Evolutionary conservation across 371 early-diverging fungal species (phyloP).

Genomic region (Entomophthora muscae): DNA sequence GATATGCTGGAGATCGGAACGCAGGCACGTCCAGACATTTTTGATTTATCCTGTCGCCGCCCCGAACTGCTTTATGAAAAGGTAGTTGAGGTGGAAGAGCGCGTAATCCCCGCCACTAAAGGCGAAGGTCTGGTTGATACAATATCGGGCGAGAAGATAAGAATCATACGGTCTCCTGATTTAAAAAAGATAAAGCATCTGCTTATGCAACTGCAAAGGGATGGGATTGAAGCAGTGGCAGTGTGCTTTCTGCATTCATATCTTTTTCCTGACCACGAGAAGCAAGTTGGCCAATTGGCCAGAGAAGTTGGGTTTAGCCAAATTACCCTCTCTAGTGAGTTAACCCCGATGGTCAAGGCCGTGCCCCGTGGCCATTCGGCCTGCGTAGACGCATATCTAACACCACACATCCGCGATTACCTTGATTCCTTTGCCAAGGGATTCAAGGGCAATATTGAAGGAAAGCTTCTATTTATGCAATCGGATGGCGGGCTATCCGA

Average conservation of each 20-base stretch:
- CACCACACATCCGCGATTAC: conserved; percentile 75
- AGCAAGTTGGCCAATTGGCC: conserved; percentile 44
- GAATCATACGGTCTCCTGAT: conserved; percentile 44
- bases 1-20: conserved; percentile 50
- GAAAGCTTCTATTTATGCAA: conserved; percentile 87
- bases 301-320: conserved; percentile 59
- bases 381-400: conserved; percentile 82
- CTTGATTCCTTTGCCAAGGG: conserved; percentile 65
- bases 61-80: conserved; percentile 71
- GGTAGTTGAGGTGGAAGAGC: conserved; percentile 79
- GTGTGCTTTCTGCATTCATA: conserved; percentile 86
- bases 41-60: conserved; percentile 66
- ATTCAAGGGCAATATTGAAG: conserved; percentile 49
- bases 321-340: conserved; percentile 61
- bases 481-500: conserved; percentile 86
- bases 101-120: conserved; percentile 13
- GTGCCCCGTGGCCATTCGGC: conserved; percentile 86
- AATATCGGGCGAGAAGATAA: conserved; percentile 72
- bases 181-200: conserved; percentile 27
- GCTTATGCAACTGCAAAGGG: conserved; percentile 34
- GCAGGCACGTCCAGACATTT: conserved; percentile 85
- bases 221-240: conserved; percentile 70
- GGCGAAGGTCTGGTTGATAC: conserved; percentile 31
- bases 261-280: conserved; percentile 79
- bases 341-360: conserved; percentile 86